Evolutionary conservation across 306 rosid genomes (phyloP), one percentile per base, ranked within the genome.

Genomic region (Coriaria nepalensis): DNA sequence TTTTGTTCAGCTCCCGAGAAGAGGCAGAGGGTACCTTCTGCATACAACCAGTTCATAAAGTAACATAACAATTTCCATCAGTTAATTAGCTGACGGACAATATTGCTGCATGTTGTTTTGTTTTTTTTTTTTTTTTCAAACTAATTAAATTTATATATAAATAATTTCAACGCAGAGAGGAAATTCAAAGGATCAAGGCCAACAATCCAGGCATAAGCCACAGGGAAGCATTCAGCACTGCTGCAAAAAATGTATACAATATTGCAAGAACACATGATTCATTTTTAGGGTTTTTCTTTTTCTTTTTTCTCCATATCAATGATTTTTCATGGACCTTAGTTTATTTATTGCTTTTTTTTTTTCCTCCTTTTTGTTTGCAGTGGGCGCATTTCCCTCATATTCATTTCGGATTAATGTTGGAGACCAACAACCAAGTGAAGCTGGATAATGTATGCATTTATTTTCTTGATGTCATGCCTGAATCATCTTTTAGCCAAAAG

Each of bases 21-120:
- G 93, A 82, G 93, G 86, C 98, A 92, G 78, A 86, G 96, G 54
- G 98, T 85, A 57, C 98, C 96, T 60, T 92, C 98, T 75, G 98
- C 98, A 54, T 92, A 92, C 61, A 92, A 92, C 60, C 98, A 86
- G 83, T 92, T 92, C 78, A 92, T 92, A 71, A 92, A 82, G 98
- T 92, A 86, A 78, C 32, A 37, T 59, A 38, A n/a, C 12, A 52
- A 52, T 35, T 47, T 44, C 13, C 39, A 11, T 48, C 4, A 6
- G 43, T 50, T 40, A 64, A 40, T 64, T 59, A 29, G 37, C 15
- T 55, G 35, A 20, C 29, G n/a, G n/a, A n/a, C n/a, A n/a, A n/a
- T n/a, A 20, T 20, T 20, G 29, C 29, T 50, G 45, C 35, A 15
- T 35, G 47, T 40, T 42, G 7, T 29, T 54, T 42, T 0, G 12